These are phyloP conservation scores for Pleurotus eryngii DNA, from an alignment of 768 basidiomycete genomes.

Conservation along the genomic window DNA sequence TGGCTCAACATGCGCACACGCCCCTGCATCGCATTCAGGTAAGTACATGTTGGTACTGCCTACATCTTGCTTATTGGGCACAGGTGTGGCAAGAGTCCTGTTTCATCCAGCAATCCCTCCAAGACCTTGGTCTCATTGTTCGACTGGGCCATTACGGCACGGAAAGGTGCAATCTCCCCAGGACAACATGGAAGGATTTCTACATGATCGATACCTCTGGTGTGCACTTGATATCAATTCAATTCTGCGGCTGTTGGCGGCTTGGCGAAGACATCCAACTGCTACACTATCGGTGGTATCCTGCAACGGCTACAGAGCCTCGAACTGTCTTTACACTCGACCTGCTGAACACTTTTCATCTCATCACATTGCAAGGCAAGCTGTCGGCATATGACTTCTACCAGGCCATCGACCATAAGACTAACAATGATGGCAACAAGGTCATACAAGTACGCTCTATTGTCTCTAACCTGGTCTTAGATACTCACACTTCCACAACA, in stretches of 20 bases:
- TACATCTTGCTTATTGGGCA: no score
- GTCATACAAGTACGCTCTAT: neutral
- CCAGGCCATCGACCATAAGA: neutral
- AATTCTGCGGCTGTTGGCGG: slow-evolving; percentile 19
- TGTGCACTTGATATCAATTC: slow-evolving; percentile 17
- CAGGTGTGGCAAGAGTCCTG: slow-evolving; percentile 4
- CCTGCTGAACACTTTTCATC: slow-evolving; percentile 10
- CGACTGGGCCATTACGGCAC: slow-evolving; percentile 9
- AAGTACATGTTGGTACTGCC: neutral
- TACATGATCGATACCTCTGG: slow-evolving; percentile 20
- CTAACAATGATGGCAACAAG: slow-evolving; percentile 5
- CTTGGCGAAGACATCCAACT: slow-evolving; percentile 1
- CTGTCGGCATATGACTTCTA: slow-evolving; percentile 10
- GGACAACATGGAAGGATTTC: neutral
- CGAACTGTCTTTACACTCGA: slow-evolving; percentile 9
- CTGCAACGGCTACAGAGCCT: neutral
- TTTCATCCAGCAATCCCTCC: slow-evolving; percentile 3
- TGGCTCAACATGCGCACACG: neutral
- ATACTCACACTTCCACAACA: neutral
- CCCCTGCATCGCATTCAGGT: slow-evolving; percentile 9
- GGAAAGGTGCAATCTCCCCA: neutral
- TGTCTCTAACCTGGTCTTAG: no score
- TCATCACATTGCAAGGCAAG: slow-evolving; percentile 10
- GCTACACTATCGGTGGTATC: slow-evolving; percentile 5
- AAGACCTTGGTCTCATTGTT: slow-evolving; percentile 3